Percentiles rank a stretch among this genome's conserved stretches.
phyloP scores from a whole-genome alignment of 1,284 basidiomycete species.

The Omphalotus olearius region DNA sequence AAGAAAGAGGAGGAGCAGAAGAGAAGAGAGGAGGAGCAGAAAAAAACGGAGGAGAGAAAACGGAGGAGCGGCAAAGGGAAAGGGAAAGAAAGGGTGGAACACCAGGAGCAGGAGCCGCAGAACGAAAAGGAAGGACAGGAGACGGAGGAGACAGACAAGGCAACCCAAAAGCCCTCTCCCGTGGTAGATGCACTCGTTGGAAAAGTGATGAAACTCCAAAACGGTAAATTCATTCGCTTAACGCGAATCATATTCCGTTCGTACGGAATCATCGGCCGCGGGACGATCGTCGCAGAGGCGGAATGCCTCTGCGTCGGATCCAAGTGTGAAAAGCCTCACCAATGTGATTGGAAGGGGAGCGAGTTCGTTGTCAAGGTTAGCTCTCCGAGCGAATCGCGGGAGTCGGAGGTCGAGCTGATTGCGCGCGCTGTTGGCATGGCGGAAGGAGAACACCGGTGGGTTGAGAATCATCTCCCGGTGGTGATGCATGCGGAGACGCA shows the following conservation, averaged over 20 bases:
- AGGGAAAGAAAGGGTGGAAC: too few relatives aligned
- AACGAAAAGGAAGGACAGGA: too few relatives aligned
- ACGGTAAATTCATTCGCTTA: too few relatives aligned
- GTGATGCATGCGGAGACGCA: background rate
- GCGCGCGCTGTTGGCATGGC: background rate
- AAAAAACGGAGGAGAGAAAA: too few relatives aligned
- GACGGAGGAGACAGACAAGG: too few relatives aligned
- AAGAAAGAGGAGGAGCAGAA: too few relatives aligned
- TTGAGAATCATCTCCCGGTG: background rate
- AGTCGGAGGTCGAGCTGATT: background rate
- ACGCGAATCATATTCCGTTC: background rate
- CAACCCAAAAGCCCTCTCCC: too few relatives aligned
- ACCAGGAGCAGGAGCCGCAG: too few relatives aligned
- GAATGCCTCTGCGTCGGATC: background rate
- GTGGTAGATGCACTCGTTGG: background rate
- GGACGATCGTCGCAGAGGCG: background rate
- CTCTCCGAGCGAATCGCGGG: background rate
- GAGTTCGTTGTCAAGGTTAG: background rate
- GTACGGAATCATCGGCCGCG: background rate
- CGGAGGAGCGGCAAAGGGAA: too few relatives aligned
- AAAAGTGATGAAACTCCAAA: background rate
- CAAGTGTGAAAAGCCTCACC: too few relatives aligned
- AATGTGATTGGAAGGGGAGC: background rate
- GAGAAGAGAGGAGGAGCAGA: too few relatives aligned
- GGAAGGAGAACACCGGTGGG: background rate